phyloP scores from a whole-genome alignment of 805 yeast genomes.

The Debaryomyces hansenii region DNA sequence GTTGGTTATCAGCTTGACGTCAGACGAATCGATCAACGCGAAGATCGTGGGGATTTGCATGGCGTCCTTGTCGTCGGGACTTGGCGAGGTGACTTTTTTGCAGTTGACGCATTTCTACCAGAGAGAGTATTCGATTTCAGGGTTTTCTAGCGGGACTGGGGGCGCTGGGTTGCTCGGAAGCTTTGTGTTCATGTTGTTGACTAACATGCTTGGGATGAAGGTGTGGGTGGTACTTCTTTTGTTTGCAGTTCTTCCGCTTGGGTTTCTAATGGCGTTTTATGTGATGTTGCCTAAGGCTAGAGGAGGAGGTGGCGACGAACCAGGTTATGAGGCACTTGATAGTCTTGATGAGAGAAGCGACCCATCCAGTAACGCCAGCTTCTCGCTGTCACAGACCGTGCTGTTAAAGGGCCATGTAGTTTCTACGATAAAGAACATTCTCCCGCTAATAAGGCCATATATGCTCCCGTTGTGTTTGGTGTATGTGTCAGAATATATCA shows the following conservation, averaged over 20 bases:
- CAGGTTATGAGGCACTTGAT: constrained; percentile 1
- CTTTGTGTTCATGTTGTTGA: constrained; percentile 65
- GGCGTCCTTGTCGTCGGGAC: constrained; percentile 83
- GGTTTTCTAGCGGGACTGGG: constrained; percentile 95
- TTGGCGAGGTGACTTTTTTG: constrained; percentile 87
- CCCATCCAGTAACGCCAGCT: neutral
- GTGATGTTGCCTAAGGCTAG: constrained; percentile 21
- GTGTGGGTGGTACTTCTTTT: constrained; percentile 55
- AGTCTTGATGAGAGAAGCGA: constrained; percentile 4
- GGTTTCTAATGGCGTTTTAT: constrained; percentile 40
- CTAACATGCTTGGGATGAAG: constrained; percentile 62
- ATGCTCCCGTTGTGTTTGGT: constrained; percentile 86
- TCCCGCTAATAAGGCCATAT: constrained; percentile 56
- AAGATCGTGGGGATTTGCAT: constrained; percentile 68
- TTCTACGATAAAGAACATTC: constrained; percentile 27
- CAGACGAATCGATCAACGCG: constrained; percentile 26
- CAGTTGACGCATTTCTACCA: constrained; percentile 78
- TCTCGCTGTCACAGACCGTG: neutral
- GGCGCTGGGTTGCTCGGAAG: constrained; percentile 91
- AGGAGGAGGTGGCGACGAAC: constrained; percentile 4
- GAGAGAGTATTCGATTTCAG: constrained; percentile 63
- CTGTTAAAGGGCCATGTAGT: constrained; percentile 8
- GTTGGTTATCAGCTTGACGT: constrained; percentile 56
- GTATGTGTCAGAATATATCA: constrained; percentile 81
- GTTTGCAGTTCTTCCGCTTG: constrained; percentile 57